Evolutionary conservation across 371 early-diverging fungal species (phyloP).

Genomic region (Synchytrium microbalum): DNA sequence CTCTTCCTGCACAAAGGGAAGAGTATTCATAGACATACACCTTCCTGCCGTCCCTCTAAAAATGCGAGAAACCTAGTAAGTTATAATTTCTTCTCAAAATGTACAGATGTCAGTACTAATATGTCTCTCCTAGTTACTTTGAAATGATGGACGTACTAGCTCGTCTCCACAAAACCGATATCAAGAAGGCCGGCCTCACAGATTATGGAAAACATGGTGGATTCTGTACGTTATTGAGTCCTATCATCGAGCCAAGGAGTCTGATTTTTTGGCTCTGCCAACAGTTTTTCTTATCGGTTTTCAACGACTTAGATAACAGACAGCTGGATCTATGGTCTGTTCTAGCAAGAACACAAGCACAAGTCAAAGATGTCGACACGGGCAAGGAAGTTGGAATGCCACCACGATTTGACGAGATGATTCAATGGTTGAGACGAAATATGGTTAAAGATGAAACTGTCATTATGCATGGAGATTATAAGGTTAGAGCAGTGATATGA

Average conservation of each 20-base stretch:
- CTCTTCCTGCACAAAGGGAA: too few species aligned
- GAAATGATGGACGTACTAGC: constrained; percentile 70
- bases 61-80: too few species aligned
- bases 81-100: too few species aligned
- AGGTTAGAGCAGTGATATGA: constrained; percentile 67
- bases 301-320: too few species aligned
- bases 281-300: too few species aligned
- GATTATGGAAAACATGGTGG: constrained; percentile 55
- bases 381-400: constrained; percentile 51
- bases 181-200: constrained; percentile 55
- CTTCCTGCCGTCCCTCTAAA: too few species aligned
- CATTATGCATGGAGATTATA: constrained; percentile 88
- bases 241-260: too few species aligned
- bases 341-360: constrained; percentile 71
- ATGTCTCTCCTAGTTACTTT: constrained; percentile 46
- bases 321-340: too few species aligned
- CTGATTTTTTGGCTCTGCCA: too few species aligned
- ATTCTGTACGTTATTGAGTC: constrained; percentile 73
- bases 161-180: constrained; percentile 67
- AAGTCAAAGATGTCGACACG: constrained; percentile 49
- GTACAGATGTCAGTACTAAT: background rate
- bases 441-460: constrained; percentile 63
- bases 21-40: too few species aligned
- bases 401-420: constrained; percentile 58
- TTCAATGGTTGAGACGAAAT: constrained; percentile 63